Conservation (phyloP, 169 alveolate species). For the Eimeria praecox region DNA sequence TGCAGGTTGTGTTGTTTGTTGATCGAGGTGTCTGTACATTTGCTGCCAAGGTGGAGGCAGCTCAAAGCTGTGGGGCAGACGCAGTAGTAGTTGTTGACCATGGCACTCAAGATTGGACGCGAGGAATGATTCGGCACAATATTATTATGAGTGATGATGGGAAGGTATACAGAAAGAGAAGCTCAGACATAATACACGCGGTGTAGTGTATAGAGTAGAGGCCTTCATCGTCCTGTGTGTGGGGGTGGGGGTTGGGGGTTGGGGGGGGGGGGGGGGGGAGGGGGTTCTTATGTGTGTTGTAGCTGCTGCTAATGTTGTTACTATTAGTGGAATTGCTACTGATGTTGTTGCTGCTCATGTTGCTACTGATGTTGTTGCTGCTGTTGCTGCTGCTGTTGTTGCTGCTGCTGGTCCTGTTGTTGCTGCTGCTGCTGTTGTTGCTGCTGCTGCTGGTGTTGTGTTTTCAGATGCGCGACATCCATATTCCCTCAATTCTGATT, state of each 20-base stretch:
- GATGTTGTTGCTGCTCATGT: neutral
- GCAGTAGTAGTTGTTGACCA: conserved; percentile 82
- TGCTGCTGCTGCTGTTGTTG: neutral
- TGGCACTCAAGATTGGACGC: conserved; percentile 76
- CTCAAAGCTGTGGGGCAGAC: conserved; percentile 79
- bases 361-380: neutral
- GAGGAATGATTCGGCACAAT: conserved; percentile 75
- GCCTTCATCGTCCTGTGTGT: neutral
- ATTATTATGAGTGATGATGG: conserved; percentile 81
- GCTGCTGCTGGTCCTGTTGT: neutral
- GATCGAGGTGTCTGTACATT: conserved; percentile 80
- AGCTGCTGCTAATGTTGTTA: neutral
- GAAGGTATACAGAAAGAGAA: conserved; percentile 12
- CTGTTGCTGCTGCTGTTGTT: neutral
- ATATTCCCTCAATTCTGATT: conserved; percentile 70
- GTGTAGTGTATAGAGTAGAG: neutral
- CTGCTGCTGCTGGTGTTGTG: neutral
- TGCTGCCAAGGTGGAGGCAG: conserved; percentile 72
- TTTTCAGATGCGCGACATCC: conserved; percentile 56
- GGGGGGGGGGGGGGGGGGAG: too few species aligned
- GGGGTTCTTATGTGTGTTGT: neutral
- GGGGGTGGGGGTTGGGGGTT: too few species aligned
- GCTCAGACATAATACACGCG: too few species aligned
- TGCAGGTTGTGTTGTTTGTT: conserved; percentile 70
- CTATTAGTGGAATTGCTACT: neutral